phyloP scores from a whole-genome alignment of 305 asterid species.

The Ajuga reptans region DNA sequence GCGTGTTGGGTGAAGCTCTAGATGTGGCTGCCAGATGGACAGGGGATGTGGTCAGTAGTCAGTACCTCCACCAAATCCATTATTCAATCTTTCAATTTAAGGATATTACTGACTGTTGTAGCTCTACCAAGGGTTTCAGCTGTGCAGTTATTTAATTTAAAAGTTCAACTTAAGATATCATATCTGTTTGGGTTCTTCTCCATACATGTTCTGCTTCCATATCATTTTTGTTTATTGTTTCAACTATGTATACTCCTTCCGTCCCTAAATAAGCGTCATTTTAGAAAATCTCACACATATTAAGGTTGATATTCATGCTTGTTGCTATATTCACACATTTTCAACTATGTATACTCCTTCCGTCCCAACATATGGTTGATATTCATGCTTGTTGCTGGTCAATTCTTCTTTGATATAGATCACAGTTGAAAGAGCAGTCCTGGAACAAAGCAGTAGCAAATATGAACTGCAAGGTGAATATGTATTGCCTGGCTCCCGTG shows the following conservation, averaged over 20 bases:
- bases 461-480: constrained; percentile 99
- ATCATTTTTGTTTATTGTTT: too few relatives aligned
- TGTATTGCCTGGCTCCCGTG: constrained; percentile 96
- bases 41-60: constrained; percentile 96
- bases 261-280: too few relatives aligned
- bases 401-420: constrained; percentile 45
- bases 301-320: too few relatives aligned
- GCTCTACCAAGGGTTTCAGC: neutral
- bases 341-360: too few relatives aligned
- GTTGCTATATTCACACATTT: too few relatives aligned
- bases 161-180: too few relatives aligned
- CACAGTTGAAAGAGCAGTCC: constrained; percentile 79
- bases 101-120: neutral
- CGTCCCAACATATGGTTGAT: constrained; percentile 12
- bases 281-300: too few relatives aligned
- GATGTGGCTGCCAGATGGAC: constrained; percentile 99
- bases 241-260: too few relatives aligned
- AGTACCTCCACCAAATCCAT: constrained; percentile 30
- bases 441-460: constrained; percentile 95
- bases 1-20: constrained; percentile 94
- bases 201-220: too few relatives aligned
- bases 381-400: constrained; percentile 23
- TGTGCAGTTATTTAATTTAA: too few relatives aligned
- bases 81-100: constrained; percentile 8
- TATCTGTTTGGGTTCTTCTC: too few relatives aligned